These are phyloP conservation scores for Phytophthora uliginosa DNA, from an alignment of 352 stramenopile genomes.

Conservation along the genomic window DNA sequence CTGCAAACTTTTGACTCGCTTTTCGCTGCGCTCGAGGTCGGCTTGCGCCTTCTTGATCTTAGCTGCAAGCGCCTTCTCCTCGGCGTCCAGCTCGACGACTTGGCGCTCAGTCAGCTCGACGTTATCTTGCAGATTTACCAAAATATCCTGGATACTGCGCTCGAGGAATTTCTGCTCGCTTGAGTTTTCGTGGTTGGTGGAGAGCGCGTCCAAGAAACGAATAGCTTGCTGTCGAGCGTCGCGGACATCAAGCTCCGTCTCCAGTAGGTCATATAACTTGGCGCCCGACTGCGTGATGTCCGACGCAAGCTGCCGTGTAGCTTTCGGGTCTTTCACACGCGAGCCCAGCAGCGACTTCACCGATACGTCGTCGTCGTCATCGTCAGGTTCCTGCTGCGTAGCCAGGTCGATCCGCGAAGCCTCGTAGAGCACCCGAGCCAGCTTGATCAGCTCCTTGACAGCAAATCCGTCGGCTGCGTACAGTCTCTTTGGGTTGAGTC, in stretches of 20 bases:
- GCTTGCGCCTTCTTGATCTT: slow-evolving; percentile 97
- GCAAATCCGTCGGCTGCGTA: slow-evolving; percentile 96
- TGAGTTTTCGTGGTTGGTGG: slow-evolving; percentile 86
- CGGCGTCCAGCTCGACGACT: slow-evolving; percentile 92
- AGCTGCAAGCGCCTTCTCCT: slow-evolving; percentile 91
- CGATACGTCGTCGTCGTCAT: slow-evolving; percentile 80
- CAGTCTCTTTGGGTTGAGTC: slow-evolving; percentile 96
- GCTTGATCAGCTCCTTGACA: slow-evolving; percentile 96
- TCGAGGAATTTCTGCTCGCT: slow-evolving; percentile 92
- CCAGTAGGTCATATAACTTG: slow-evolving; percentile 94
- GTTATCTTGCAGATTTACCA: slow-evolving; percentile 86
- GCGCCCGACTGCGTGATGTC: slow-evolving; percentile 96
- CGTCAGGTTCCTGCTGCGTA: slow-evolving; percentile 59
- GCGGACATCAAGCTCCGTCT: slow-evolving; percentile 92
- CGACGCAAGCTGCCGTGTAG: slow-evolving; percentile 89
- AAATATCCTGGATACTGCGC: slow-evolving; percentile 78
- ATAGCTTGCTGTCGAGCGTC: slow-evolving; percentile 86
- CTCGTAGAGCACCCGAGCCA: slow-evolving; percentile 95
- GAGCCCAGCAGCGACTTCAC: slow-evolving; percentile 80
- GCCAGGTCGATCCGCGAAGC: slow-evolving; percentile 80
- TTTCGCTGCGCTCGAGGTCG: slow-evolving; percentile 97
- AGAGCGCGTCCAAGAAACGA: slow-evolving; percentile 94
- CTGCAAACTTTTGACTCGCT: slow-evolving; percentile 94
- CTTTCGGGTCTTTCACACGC: slow-evolving; percentile 91
- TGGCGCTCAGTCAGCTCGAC: slow-evolving; percentile 90